phyloP scores from a whole-genome alignment of 208 protist genomes.

The Trypanosoma brucei region DNA sequence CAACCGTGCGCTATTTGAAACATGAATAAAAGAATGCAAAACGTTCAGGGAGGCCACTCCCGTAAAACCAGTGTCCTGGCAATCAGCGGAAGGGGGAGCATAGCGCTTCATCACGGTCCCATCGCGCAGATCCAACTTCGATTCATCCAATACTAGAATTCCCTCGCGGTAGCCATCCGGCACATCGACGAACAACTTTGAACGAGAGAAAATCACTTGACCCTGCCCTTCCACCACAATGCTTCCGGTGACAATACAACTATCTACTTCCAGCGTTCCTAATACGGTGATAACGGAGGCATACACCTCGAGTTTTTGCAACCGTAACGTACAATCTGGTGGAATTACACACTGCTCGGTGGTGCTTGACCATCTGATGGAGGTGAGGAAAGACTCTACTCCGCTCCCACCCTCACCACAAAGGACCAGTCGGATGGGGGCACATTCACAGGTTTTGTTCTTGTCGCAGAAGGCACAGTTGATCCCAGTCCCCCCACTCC shows the following conservation, averaged over 20 bases:
- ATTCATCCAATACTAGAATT: slow-evolving; percentile 54
- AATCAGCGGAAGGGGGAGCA: slow-evolving; percentile 3
- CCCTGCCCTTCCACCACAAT: slow-evolving; percentile 41
- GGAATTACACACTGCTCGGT: slow-evolving; percentile 30
- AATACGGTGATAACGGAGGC: slow-evolving; percentile 42
- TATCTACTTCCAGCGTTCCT: slow-evolving; percentile 39
- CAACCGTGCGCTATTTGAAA: slow-evolving; percentile 61
- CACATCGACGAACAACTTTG: slow-evolving; percentile 35
- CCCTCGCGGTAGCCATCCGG: slow-evolving; percentile 34
- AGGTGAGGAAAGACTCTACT: slow-evolving; percentile 8
- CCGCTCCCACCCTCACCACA: not conserved
- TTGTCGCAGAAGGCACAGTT: not conserved
- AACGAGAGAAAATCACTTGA: slow-evolving; percentile 28
- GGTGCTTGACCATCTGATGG: not conserved
- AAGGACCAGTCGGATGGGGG: not conserved
- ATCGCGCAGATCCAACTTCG: slow-evolving; percentile 41
- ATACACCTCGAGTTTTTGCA: slow-evolving; percentile 45
- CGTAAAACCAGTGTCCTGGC: not conserved
- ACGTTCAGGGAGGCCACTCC: not conserved
- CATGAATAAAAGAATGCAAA: slow-evolving; percentile 48
- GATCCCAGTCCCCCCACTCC: not conserved
- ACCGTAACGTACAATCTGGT: slow-evolving; percentile 31
- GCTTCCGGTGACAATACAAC: slow-evolving; percentile 59
- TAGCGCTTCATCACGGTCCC: slow-evolving; percentile 27
- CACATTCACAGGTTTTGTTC: not conserved